phyloP scores from a whole-genome alignment of 139 green algal genomes.

The Chlorella ohadii region DNA sequence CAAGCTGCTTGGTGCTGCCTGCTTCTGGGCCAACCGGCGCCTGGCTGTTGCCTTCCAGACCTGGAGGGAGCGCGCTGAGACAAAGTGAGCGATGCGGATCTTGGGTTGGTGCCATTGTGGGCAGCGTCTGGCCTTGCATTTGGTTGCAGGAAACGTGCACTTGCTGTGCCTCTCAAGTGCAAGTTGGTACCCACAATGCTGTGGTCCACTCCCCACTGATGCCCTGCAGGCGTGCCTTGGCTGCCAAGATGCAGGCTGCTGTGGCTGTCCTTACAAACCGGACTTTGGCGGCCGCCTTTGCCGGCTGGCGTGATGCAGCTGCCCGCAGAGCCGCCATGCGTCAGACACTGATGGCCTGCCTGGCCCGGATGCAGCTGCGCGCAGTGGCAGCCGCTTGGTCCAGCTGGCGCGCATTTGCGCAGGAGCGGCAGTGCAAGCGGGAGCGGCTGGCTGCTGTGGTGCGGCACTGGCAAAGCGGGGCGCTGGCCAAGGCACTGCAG shows the following conservation, averaged over 20 bases:
- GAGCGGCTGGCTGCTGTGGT: background rate
- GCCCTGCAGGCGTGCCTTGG: background rate
- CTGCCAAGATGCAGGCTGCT: background rate
- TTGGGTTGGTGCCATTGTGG: no score
- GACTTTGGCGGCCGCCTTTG: background rate
- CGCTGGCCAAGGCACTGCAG: background rate
- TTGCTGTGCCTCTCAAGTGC: no score
- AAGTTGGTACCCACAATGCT: no score
- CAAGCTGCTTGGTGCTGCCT: background rate
- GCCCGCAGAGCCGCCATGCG: background rate
- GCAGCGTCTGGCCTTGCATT: no score
- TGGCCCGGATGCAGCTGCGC: background rate
- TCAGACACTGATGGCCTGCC: background rate
- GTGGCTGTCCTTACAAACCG: background rate
- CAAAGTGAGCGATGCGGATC: background rate
- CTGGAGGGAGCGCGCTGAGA: background rate
- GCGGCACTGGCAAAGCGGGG: background rate
- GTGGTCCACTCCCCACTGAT: no score
- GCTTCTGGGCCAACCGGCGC: slow-evolving; percentile 1
- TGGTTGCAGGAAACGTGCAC: no score
- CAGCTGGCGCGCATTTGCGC: background rate
- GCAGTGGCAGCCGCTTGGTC: background rate
- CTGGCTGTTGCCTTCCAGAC: background rate
- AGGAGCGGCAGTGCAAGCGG: background rate
- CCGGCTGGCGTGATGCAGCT: background rate